Conservation (phyloP, 2,329 filamentous ascomycete species). For the Pseudogymnoascus sp. region DNA sequence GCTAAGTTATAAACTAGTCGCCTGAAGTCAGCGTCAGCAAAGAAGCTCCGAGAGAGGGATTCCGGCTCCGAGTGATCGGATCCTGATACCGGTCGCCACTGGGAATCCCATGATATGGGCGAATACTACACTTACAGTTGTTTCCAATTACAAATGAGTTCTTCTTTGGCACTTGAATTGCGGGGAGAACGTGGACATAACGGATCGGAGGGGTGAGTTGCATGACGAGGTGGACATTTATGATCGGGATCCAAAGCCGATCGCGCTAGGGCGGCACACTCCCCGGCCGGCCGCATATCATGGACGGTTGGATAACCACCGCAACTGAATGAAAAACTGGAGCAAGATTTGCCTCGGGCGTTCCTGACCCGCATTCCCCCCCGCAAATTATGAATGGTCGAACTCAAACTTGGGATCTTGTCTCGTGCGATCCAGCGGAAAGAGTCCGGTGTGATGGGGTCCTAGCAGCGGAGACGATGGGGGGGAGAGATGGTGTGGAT, state of each 20-base stretch:
- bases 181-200: background rate
- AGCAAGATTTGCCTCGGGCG: background rate
- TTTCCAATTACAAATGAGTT: background rate
- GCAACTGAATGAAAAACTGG: background rate
- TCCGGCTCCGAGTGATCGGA: background rate
- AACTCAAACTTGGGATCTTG: background rate
- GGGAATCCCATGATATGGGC: background rate
- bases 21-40: background rate
- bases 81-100: background rate
- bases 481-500: background rate
- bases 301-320: background rate
- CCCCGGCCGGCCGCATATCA: background rate
- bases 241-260: conserved; percentile 1
- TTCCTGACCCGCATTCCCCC: background rate
- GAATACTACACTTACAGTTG: background rate
- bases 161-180: conserved; percentile 3
- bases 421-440: background rate
- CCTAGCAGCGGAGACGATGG: background rate
- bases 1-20: conserved; percentile 2
- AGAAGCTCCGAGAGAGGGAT: background rate
- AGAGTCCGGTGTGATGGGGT: background rate
- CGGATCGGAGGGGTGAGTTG: background rate
- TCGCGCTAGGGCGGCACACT: background rate
- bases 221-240: conserved; percentile 3
- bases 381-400: background rate